Base-by-base conservation (phyloP, 2,329 filamentous ascomycete species). In the Trichoderma harzianum region DNA sequence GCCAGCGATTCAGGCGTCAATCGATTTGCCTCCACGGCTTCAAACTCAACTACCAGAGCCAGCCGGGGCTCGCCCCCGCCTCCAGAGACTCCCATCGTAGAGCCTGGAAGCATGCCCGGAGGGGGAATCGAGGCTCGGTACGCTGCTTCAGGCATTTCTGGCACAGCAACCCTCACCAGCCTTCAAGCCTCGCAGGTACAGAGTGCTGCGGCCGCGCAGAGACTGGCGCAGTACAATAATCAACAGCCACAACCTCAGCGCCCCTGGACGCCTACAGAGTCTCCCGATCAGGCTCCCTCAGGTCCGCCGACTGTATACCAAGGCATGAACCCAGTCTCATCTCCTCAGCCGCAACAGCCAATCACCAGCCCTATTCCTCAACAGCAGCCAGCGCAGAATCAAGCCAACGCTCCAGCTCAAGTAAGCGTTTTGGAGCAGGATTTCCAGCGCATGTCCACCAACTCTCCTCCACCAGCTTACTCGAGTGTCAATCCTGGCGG, bases 261-360 rank as follows among this genome's bases (percentile, higher is more conserved):
- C 62, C 95, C 95, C 34, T 98, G 95, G 96, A 98, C 95, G 11
- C 96, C 96, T 1, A 98, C 96, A 3, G 96, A 99, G 80, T 88
- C 91, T 71, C 94, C 95, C 1, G 94, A 94, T 36, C 91, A 91
- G 73, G 92, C 94, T 67, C 93, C 94, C 6, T 94, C 97, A 83
- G 95, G 95, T 0, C 94, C 94, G 34, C 94, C 95, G 1, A 94
- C 93, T 0, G 92, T 97, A 1, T 98, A 98, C 76, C 95, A 98
- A 82, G 96, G 96, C 7, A 88, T 89, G 67, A 91, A 91, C 74
- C 90, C 93, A 73, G 90, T 95, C 7, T 81, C 86, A 36, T 86
- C 81, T 61, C 85, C 76, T 88, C 82, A 76, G 70, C 82, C 80
- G 60, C 83, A 82, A 72, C 79, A 83, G 69, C 79, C 81, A 47